Evolutionary conservation across 1,284 basidiomycete genomes (phyloP), one percentile per base, ranked within the genome.

Genomic region (Grifola frondosa): DNA sequence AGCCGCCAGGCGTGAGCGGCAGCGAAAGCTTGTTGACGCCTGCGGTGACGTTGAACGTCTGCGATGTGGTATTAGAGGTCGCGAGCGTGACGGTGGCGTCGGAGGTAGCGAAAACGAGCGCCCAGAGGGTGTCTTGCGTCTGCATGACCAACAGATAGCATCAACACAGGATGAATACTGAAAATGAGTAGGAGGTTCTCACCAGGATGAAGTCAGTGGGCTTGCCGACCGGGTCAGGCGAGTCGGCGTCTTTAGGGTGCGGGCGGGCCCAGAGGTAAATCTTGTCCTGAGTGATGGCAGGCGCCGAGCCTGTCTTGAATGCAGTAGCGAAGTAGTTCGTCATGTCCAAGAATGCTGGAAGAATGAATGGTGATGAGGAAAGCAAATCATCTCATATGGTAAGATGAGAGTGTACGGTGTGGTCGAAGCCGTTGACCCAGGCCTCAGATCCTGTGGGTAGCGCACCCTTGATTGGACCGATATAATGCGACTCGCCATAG

Each of bases 221-320:
- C 24, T 65, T 71, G 24, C 74, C 74, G 24, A 84, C 66, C 5
- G 75, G 60, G 55, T 84, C 81, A 3, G 70, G 62, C 4, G 60
- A 34, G 16, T 63, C 62, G 7, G 86, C 87, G 30, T 70, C 60
- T 41, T 73, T 71, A 10, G 84, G 70, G 56, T 91, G 88, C 11
- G 87, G 80, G 43, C 89, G 75, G 31, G 84, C 77, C 83, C 84
- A 90, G 66, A 90, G 73, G 56, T 81, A 66, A 45, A 91, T 69
- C 54, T 75, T 68, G 62, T 91, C 88, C 57, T 80, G 69, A 22
- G 73, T 67, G 54, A 90, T 74, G 9, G 65, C 29, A 8, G 89
- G 87, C 56, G 77, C 85, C 5, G 61, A 52, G 29, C 89, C 89
- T 9, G 78, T 85, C 71, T 89, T 91, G 74, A 83, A 93, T 1